Conservation (phyloP, 73 alveolate genomes). For the Blepharisma stoltei region DNA sequence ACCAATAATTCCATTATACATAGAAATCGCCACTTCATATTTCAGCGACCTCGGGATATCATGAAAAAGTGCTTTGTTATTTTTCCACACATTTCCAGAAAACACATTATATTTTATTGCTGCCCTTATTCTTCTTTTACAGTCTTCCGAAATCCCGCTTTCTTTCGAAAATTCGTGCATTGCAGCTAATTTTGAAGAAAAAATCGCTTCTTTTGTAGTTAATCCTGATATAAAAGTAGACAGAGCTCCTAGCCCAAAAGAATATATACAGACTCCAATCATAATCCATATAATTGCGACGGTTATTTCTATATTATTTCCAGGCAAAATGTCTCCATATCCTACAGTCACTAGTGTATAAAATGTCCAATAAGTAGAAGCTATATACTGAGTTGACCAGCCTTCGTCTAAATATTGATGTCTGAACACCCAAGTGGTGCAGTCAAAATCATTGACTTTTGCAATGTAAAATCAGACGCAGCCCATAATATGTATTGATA, state of each 20-base stretch:
- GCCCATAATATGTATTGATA: conserved; percentile 75
- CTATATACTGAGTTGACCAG: conserved; percentile 34
- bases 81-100: conserved; percentile 37
- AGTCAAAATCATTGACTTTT: conserved; percentile 67
- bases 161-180: conserved; percentile 48
- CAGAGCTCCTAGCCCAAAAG: conserved; percentile 67
- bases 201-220: conserved; percentile 38
- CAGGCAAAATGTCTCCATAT: conserved; percentile 85
- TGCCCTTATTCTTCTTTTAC: conserved; percentile 33
- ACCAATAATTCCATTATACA: conserved; percentile 43
- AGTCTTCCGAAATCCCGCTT: conserved; percentile 35
- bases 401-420: conserved; percentile 40
- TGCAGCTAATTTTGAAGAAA: conserved; percentile 42
- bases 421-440: conserved; percentile 84
- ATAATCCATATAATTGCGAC: conserved; percentile 71
- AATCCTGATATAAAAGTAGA: conserved; percentile 40
- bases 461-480: conserved; percentile 80
- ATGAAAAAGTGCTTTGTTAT: conserved; percentile 32
- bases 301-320: conserved; percentile 53
- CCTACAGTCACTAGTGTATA: conserved; percentile 84
- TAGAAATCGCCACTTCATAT: conserved; percentile 45
- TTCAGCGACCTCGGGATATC: conserved; percentile 49
- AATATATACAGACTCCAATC: conserved; percentile 75
- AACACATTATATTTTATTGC: conserved; percentile 42
- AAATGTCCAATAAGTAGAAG: conserved; percentile 71